Evolutionary conservation across 306 rosid species (phyloP), one percentile per base, ranked within the genome.

Genomic region (Castanospermum australe): DNA sequence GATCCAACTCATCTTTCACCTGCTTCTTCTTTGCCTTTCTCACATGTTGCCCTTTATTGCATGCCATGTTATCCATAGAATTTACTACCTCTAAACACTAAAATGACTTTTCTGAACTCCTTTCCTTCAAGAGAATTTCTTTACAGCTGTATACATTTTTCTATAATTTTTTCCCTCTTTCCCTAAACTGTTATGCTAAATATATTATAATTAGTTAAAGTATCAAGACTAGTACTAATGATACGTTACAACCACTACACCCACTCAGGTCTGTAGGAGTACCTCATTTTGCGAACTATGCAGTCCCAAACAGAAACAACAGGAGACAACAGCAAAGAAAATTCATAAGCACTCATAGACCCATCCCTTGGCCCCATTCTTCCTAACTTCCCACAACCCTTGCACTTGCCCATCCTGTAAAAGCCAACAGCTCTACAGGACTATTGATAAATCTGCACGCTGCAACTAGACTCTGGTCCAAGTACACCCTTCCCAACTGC

Each of bases 261-360:
- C 99, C 98, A 96, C 94, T 93, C 98, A 79, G 99, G 99, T 84
- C 93, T 90, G 88, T 83, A 96, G 70, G 97, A 96, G 71, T 96
- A 96, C 93, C 96, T 96, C 99, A 91, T 93, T 83, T 96, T 96
- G 84, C 98, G 94, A 67, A 93, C 91, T 50, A 86, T 85, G 84
- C 99, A 96, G 52, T 96, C 99, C 99, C 99, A 96, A 20, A 96
- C 90, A 41, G 99, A 96, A 81, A 96, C 96, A 83, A 93, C 92
- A 55, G 99, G 99, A 64, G 97, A 96, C 87, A 93, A 79, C 67
- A 86, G 80, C 84, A 96, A 91, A 50, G 99, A 84, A 86, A 84
- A 96, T 61, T 88, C 88, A 85, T 96, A 93, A 32, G 91, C 72
- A 81, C 92, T 96, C 85, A 87, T 75, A 60, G 94, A 89, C 22